Evolutionary conservation across 2,329 filamentous ascomycete genomes (phyloP), one percentile per base, ranked within the genome.

Genomic region (Ophiocordyceps camponoti-rufipedis): DNA sequence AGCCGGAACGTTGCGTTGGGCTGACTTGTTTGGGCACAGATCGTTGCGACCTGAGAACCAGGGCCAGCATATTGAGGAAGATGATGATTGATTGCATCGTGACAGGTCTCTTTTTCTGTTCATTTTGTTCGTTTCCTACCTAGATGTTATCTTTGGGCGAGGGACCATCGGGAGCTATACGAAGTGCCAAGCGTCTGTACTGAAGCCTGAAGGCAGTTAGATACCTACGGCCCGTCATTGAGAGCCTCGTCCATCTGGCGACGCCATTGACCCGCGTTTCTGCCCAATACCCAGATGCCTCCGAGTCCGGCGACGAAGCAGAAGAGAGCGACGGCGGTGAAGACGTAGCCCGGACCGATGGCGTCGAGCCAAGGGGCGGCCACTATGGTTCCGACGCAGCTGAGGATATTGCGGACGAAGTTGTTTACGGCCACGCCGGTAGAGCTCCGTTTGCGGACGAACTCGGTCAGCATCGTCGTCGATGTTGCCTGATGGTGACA

Each of bases 31-130:
- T 35, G 12, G 12, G 6, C n/a, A 12, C 46, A 80, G 78, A 57
- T 72, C 78, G 61, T 82, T 91, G 62, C 83, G 85, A 62, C 85
- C 84, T 55, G 84, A 91, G 75, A 89, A 89, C 75, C 77, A 83
- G 23, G 23, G 23, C 23, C 23, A 23, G 23, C 23, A 23, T 23
- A 23, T 5, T 23, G 23, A 23, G 23, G 23, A 23, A 23, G 23
- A 23, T 23, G 23, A 23, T 23, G 23, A 23, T 23, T 23, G 23
- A 23, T 23, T 23, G 23, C 23, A 23, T 23, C 3, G 23, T 23
- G 23, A 23, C 23, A 23, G 23, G 23, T 23, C 23, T 23, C 23
- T 23, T 23, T 23, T 23, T 23, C 23, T 23, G 3, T n/a, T n/a
- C n/a, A n/a, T 23, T 5, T 23, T 23, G 23, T 23, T 23, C 23